Base-by-base conservation (phyloP, 371 early-diverging fungal genomes). In the Mucor mucedo region DNA sequence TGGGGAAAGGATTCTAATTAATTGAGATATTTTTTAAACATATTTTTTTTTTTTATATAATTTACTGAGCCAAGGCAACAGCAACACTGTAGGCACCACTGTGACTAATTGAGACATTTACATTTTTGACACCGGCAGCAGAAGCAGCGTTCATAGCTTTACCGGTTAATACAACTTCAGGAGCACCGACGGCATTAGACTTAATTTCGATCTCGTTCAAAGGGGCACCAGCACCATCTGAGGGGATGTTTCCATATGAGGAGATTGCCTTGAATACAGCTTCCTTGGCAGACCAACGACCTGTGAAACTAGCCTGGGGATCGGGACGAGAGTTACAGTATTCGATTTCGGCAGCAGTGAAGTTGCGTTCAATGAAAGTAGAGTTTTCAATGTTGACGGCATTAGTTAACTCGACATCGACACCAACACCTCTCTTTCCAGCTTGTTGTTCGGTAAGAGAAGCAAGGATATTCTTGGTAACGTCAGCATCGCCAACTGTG, bases 271-370 rank as follows among this genome's bases (percentile, higher is more conserved):
- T 97, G 76, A 97, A 87, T 13, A 95, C 95, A 2, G 98, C 93
- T 77, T 97, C 98, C 85, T 97, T 97, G 60, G 98, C 98, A 7
- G 95, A 93, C 97, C 97, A 97, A 27, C 93, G 88, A 48, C 98
- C 98, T 35, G 97, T 92, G 72, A 93, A 95, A 79, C 93, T 93
- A 0, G 95, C 82, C 65, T 89, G 88, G 30, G 93, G 89, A 73
- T 90, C 90, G 16, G 95, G 91, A 2, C 86, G 84, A 50, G 77
- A 55, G 57, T 71, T 61, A 80, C 98, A 97, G 83, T 97, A 96
- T 7, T 75, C 82, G 54, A 89, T 87, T 76, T 97, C 97, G 13
- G 78, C 74, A 7, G 55, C 42, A 4, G 97, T 94, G 63, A 96
- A 96, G 87, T 98, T 98, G 75, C 97, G 93, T 69, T 91, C 90